These are phyloP conservation scores for Suillus brevipes DNA, from an alignment of 768 basidiomycete species.

Conservation along the genomic window DNA sequence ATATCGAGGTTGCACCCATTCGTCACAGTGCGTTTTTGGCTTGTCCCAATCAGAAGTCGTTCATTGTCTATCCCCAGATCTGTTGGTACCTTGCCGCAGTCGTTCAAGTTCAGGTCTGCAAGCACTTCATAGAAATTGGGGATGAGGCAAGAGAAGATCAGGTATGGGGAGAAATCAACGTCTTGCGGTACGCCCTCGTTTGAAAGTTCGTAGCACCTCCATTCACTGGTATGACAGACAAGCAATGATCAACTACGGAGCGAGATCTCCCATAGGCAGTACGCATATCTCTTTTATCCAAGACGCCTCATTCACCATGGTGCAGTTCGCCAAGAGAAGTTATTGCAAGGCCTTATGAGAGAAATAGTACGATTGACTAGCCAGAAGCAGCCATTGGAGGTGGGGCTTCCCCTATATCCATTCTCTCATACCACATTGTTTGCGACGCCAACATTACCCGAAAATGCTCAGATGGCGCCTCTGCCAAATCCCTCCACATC, in stretches of 20 bases:
- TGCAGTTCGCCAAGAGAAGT: conserved; percentile 77
- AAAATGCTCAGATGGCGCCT: conserved; percentile 30
- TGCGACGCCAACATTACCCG: conserved; percentile 45
- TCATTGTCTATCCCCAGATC: conserved; percentile 48
- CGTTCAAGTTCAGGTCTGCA: conserved; percentile 83
- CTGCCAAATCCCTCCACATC: conserved; percentile 24
- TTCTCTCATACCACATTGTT: conserved; percentile 73
- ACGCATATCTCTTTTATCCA: conserved; percentile 31
- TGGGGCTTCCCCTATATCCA: conserved; percentile 78
- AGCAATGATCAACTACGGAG: conserved; percentile 82
- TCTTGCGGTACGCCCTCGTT: conserved; percentile 57
- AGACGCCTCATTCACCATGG: conserved; percentile 12
- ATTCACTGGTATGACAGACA: conserved; percentile 45
- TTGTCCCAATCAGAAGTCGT: conserved; percentile 8
- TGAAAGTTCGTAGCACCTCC: not conserved
- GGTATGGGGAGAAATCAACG: conserved; percentile 87
- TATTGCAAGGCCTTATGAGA: conserved; percentile 80
- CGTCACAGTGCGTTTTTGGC: conserved; percentile 59
- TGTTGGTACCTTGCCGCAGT: conserved; percentile 92
- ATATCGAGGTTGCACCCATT: conserved; percentile 80
- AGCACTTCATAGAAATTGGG: conserved; percentile 81
- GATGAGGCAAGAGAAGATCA: conserved; percentile 72
- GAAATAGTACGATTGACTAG: conserved; percentile 83
- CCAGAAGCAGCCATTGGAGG: conserved; percentile 77
- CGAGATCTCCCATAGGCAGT: conserved; percentile 83